Evolutionary conservation across 2,329 filamentous ascomycete genomes (phyloP), one percentile per base, ranked within the genome.

Genomic region (Pyrenophora graminea): DNA sequence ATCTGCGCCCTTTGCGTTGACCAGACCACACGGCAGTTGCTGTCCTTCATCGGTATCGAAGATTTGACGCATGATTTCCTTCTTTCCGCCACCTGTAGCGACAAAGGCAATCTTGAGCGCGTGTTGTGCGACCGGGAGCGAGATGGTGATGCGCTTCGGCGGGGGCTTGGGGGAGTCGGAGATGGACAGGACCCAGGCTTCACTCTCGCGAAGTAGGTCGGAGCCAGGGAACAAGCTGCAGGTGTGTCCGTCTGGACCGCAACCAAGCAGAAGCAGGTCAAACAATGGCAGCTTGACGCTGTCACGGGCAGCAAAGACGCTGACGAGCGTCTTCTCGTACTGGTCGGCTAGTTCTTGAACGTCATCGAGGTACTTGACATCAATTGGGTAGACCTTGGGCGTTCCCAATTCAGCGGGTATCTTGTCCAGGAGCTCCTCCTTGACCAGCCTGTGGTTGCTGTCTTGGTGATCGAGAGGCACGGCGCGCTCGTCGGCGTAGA

Each of bases 401-500:
- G 80, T 76, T 58, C 84, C 83, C 58, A 84, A 69, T 48, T 81
- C 81, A 39, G 80, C 75, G 36, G 92, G 91, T 57, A 97, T 89
- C 79, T 95, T 93, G 78, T 92, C 87, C 56, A 99, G 81, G 43
- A 97, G 81, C 77, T 97, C 91, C 40, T 85, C 79, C 79, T 96
- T 94, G 63, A 97, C 78, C 38, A 97, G 85, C 55, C 80, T 85
- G 77, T 97, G 96, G 79, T 97, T 99, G 79, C 91, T 96, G 79
- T 99, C 93, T 61, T 85, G 82, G 77, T 97, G 88, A 74, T 94
- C 87, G 63, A 97, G 86, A 18, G 94, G 89, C 45, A 97, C 94
- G 64, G 90, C 90, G 69, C 94, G 90, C 81, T 99, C 94, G 73
- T 99, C 94, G 70, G 93, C 93, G 76, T 97, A 97, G 82, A 97